A percentile compares a stretch with the other conserved stretches of the same genome.
phyloP scores from a whole-genome alignment of 2,329 filamentous ascomycete species.

The Aspergillus hiratsukae region DNA sequence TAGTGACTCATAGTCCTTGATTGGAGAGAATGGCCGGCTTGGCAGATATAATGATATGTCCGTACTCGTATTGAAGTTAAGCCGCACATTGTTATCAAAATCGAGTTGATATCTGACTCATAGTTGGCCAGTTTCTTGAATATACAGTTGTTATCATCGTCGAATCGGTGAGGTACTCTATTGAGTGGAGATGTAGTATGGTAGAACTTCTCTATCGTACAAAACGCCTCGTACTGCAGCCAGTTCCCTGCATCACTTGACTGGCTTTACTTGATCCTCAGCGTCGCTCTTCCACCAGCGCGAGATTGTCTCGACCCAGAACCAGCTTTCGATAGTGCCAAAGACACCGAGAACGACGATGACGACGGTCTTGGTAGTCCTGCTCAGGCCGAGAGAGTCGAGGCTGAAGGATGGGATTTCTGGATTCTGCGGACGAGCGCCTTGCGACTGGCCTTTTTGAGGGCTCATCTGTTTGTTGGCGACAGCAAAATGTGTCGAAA shows the following conservation, averaged over 20 bases:
- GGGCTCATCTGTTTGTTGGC: background rate
- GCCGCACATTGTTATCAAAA: background rate
- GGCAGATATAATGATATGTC: background rate
- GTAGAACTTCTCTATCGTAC: background rate
- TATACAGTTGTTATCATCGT: background rate
- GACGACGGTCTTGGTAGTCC: constrained; percentile 25
- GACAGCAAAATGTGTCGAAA: background rate
- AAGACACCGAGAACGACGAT: constrained; percentile 24
- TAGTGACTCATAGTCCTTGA: background rate
- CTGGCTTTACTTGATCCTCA: background rate
- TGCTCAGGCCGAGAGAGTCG: constrained; percentile 25
- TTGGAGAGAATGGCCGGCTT: background rate
- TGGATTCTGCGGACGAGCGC: background rate
- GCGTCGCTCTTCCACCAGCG: constrained; percentile 17
- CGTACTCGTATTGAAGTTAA: background rate
- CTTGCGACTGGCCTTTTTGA: background rate
- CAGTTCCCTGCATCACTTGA: background rate
- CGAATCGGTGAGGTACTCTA: too few species aligned
- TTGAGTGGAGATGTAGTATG: background rate
- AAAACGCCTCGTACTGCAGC: background rate
- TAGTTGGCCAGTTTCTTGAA: background rate
- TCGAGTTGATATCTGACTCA: background rate
- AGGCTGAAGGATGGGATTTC: constrained; percentile 13
- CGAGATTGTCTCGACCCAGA: constrained; percentile 27
- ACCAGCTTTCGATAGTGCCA: constrained; percentile 32